A percentile compares a stretch with the other conserved stretches of the same genome.
Evolutionary conservation across 2,329 filamentous ascomycete genomes (phyloP).

Genomic region (Pyrenochaeta sp.): DNA sequence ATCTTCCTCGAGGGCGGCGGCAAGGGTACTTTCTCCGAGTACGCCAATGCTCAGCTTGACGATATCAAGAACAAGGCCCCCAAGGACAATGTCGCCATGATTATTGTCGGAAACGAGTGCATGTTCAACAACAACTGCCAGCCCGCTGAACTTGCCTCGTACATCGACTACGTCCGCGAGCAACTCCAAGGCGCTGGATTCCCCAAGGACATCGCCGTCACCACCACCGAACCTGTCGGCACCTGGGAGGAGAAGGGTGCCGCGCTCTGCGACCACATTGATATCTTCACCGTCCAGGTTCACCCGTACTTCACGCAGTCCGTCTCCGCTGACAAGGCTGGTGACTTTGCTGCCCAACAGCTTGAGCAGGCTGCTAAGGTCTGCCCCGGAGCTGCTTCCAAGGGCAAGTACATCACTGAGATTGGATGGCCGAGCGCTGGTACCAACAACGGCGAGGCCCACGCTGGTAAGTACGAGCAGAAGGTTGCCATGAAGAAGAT

Average conservation of each 20-base stretch:
- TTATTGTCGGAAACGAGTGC: slow-evolving; percentile 92
- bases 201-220: slow-evolving; percentile 69
- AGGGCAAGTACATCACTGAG: slow-evolving; percentile 83
- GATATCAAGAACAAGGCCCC: slow-evolving; percentile 75
- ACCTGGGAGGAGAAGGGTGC: slow-evolving; percentile 72
- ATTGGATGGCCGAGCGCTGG: slow-evolving; percentile 85
- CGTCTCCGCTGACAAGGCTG: slow-evolving; percentile 70
- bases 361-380: slow-evolving; percentile 73
- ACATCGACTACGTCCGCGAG: slow-evolving; percentile 73
- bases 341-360: slow-evolving; percentile 78
- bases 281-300: slow-evolving; percentile 84
- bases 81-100: slow-evolving; percentile 76
- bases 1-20: slow-evolving; percentile 78
- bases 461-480: slow-evolving; percentile 75
- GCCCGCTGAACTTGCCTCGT: slow-evolving; percentile 69
- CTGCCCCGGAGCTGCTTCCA: slow-evolving; percentile 67
- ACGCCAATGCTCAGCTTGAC: slow-evolving; percentile 75
- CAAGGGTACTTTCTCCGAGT: slow-evolving; percentile 52
- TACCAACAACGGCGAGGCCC: slow-evolving; percentile 72
- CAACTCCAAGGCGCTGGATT: slow-evolving; percentile 72
- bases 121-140: slow-evolving; percentile 77
- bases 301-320: slow-evolving; percentile 92
- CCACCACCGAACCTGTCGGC: slow-evolving; percentile 86
- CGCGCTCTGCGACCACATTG: slow-evolving; percentile 75
- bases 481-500: slow-evolving; percentile 76